Conservation (phyloP, 768 basidiomycete genomes). For the Lactarius akahatsu region DNA sequence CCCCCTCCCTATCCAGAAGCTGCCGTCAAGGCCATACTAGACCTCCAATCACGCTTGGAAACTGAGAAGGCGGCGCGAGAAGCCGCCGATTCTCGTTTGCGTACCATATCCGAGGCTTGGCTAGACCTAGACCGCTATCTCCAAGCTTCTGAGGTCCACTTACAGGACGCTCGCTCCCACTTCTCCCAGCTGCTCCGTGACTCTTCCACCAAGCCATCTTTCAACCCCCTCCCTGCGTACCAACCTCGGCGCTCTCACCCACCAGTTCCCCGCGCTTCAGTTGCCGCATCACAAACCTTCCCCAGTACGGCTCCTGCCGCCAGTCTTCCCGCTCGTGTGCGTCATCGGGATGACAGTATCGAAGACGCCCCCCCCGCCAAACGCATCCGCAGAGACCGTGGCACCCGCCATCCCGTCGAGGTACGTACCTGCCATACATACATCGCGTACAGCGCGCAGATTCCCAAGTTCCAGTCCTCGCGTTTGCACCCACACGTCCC, state of each 20-base stretch:
- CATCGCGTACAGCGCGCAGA: constrained; percentile 6
- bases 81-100: constrained; percentile 25
- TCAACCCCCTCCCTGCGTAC: constrained; percentile 22
- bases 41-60: constrained; percentile 26
- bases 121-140: constrained; percentile 29
- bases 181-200: constrained; percentile 29
- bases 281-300: constrained; percentile 32
- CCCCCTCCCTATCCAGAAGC: constrained; percentile 21
- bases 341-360: constrained; percentile 46
- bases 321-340: constrained; percentile 39
- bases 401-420: constrained; percentile 35
- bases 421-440: constrained; percentile 30
- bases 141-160: constrained; percentile 22
- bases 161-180: constrained; percentile 26
- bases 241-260: constrained; percentile 21
- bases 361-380: constrained; percentile 52
- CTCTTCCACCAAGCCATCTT: constrained; percentile 22
- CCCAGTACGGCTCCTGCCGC: constrained; percentile 41
- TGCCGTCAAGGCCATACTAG: constrained; percentile 26
- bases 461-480: constrained; percentile 27
- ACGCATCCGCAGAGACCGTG: constrained; percentile 43
- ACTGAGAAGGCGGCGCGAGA: constrained; percentile 29
- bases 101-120: constrained; percentile 28
- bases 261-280: constrained; percentile 8
- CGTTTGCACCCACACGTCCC: constrained; percentile 30